Conservation (phyloP, 2,329 filamentous ascomycete genomes). For the Pseudogymnoascus destructans region DNA sequence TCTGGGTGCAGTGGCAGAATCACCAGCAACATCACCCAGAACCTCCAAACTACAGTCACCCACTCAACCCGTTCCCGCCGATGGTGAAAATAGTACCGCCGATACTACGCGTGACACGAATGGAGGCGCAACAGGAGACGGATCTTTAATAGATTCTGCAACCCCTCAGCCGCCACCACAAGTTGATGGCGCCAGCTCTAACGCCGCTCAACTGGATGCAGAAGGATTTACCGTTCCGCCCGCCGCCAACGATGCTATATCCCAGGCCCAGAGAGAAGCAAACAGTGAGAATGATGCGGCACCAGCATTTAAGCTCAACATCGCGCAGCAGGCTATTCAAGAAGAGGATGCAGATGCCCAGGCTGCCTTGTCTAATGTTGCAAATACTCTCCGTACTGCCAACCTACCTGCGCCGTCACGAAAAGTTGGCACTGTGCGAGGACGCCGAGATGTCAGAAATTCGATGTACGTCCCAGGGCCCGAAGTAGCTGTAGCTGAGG, state of each 20-base stretch:
- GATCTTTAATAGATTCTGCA: slow-evolving; percentile 31
- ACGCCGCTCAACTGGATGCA: slow-evolving; percentile 43
- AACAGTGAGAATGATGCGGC: slow-evolving; percentile 43
- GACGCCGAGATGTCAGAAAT: slow-evolving; percentile 81
- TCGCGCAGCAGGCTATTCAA: slow-evolving; percentile 62
- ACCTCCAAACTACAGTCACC: slow-evolving; percentile 23
- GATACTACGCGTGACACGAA: background rate
- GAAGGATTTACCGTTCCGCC: slow-evolving; percentile 68
- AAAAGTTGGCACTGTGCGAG: slow-evolving; percentile 65
- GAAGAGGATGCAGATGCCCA: slow-evolving; percentile 66
- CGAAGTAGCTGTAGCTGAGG: slow-evolving; percentile 13
- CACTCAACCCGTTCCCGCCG: slow-evolving; percentile 30
- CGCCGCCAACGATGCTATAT: slow-evolving; percentile 50
- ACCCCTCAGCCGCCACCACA: slow-evolving; percentile 36
- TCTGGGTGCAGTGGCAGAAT: slow-evolving; percentile 45
- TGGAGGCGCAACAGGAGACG: slow-evolving; percentile 13
- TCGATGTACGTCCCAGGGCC: slow-evolving; percentile 64
- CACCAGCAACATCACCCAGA: slow-evolving; percentile 30
- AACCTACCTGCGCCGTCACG: slow-evolving; percentile 50
- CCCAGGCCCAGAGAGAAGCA: slow-evolving; percentile 58
- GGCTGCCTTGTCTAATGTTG: slow-evolving; percentile 62
- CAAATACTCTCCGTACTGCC: slow-evolving; percentile 53
- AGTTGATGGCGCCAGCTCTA: background rate
- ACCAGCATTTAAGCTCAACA: slow-evolving; percentile 63
- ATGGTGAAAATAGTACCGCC: slow-evolving; percentile 10